phyloP scores from a whole-genome alignment of 2,329 filamentous ascomycete genomes.

The Aspergillus quadricinctus region DNA sequence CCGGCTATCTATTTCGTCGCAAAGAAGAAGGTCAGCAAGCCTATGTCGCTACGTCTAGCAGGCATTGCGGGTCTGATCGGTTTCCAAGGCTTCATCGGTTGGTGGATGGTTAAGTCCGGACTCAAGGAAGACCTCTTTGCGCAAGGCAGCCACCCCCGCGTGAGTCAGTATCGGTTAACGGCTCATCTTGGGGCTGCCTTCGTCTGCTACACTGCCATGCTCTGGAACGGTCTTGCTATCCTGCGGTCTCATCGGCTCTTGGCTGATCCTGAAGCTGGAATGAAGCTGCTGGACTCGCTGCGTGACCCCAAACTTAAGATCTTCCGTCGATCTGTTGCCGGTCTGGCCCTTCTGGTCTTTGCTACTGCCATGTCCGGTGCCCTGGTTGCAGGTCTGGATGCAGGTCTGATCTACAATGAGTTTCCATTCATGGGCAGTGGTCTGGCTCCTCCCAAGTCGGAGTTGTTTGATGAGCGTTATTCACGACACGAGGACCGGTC shows the following conservation, averaged over 20 bases:
- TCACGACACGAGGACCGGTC: constrained; percentile 69
- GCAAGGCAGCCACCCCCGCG: constrained; percentile 81
- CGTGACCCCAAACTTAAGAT: constrained; percentile 62
- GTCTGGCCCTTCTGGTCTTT: constrained; percentile 73
- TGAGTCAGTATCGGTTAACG: constrained; percentile 89
- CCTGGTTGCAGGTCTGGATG: constrained; percentile 90
- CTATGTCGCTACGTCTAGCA: constrained; percentile 70
- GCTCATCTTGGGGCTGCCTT: constrained; percentile 89
- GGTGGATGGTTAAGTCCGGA: constrained; percentile 99
- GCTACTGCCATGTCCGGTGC: constrained; percentile 88
- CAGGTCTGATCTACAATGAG: constrained; percentile 97
- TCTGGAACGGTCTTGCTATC: constrained; percentile 80
- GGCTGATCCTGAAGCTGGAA: constrained; percentile 59
- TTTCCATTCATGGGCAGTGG: constrained; percentile 93
- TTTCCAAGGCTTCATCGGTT: constrained; percentile 91
- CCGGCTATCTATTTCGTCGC: constrained; percentile 86
- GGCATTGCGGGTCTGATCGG: constrained; percentile 88
- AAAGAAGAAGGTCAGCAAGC: constrained; percentile 68
- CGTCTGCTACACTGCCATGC: constrained; percentile 88
- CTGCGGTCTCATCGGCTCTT: constrained; percentile 72
- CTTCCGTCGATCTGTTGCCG: constrained; percentile 70
- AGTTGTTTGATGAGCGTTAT: constrained; percentile 85
- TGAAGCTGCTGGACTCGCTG: constrained; percentile 58
- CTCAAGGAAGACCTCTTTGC: constrained; percentile 94
- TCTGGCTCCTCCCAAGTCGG: constrained; percentile 71